A percentile compares a stretch with the other conserved stretches of the same genome.
phyloP scores from a whole-genome alignment of 2,329 filamentous ascomycete genomes.

The Stachybotrys chlorohalonatus region DNA sequence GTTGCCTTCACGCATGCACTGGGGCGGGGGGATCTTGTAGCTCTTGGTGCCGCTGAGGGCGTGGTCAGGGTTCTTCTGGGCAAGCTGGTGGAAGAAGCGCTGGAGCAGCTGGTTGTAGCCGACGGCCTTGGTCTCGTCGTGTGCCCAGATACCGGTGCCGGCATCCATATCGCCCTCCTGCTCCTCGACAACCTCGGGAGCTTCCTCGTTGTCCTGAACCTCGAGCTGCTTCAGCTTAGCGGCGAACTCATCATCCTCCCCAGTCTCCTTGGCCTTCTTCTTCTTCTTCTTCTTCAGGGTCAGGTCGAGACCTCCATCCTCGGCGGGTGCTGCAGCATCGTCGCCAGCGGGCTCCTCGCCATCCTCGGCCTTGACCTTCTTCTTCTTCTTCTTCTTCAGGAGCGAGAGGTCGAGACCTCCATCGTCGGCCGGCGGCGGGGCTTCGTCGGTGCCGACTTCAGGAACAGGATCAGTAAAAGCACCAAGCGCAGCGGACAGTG shows the following conservation, averaged over 20 bases:
- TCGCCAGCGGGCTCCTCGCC: slow-evolving; percentile 38
- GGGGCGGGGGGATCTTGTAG: slow-evolving; percentile 98
- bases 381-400: slow-evolving; percentile 80
- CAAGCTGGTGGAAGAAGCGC: slow-evolving; percentile 90
- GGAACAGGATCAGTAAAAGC: slow-evolving; percentile 42
- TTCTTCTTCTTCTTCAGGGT: slow-evolving; percentile 79
- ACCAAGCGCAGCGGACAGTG: slow-evolving; percentile 44
- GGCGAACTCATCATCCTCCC: slow-evolving; percentile 55
- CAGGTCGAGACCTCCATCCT: slow-evolving; percentile 43
- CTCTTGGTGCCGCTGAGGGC: slow-evolving; percentile 81
- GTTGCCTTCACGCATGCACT: slow-evolving; percentile 99
- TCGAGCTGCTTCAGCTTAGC: slow-evolving; percentile 54
- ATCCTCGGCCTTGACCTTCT: slow-evolving; percentile 33
- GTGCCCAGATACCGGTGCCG: slow-evolving; percentile 84
- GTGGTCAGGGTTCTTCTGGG: slow-evolving; percentile 95
- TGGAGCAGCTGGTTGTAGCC: slow-evolving; percentile 77
- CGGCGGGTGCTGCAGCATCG: slow-evolving; percentile 26
- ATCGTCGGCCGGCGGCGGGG: slow-evolving; percentile 37
- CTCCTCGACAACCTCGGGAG: slow-evolving; percentile 37
- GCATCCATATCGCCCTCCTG: slow-evolving; percentile 71
- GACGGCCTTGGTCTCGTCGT: slow-evolving; percentile 70
- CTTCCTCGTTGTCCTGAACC: slow-evolving; percentile 56
- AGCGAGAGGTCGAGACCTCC: slow-evolving; percentile 50
- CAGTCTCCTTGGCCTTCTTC: slow-evolving; percentile 47
- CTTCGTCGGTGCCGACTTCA: slow-evolving; percentile 35